A percentile compares a stretch with the other conserved stretches of the same genome.
These are phyloP conservation scores for Pythium graminicola DNA, from an alignment of 352 stramenopile genomes.

Conservation along the genomic window DNA sequence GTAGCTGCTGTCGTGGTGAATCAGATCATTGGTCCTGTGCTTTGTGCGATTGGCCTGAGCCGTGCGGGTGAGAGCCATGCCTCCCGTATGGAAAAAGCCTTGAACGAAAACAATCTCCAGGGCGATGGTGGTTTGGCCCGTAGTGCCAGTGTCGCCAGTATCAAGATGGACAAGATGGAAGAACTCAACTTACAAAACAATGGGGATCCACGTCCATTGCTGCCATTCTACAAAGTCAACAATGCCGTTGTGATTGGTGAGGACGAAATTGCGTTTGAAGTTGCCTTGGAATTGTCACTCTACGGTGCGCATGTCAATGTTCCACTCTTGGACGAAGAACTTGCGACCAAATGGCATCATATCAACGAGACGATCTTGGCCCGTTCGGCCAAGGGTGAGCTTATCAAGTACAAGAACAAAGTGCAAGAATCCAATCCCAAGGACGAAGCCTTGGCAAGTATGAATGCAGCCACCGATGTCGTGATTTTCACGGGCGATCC, in stretches of 20 bases:
- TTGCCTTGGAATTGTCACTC: conserved; percentile 52
- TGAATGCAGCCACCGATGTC: conserved; percentile 43
- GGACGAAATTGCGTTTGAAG: conserved; percentile 55
- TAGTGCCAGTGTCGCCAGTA: conserved; percentile 1
- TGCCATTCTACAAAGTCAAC: background rate
- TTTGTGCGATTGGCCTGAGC: conserved; percentile 49
- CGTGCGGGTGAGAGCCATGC: conserved; percentile 37
- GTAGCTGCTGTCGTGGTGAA: conserved; percentile 63
- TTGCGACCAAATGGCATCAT: conserved; percentile 42
- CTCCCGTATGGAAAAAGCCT: background rate
- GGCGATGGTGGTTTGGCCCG: too few species aligned
- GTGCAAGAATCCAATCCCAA: conserved; percentile 33
- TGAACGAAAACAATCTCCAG: background rate
- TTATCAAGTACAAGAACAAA: conserved; percentile 70
- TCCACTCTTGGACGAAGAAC: conserved; percentile 51
- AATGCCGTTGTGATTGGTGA: conserved; percentile 51
- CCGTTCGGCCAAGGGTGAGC: conserved; percentile 44
- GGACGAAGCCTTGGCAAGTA: conserved; percentile 24
- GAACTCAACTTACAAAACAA: conserved; percentile 23
- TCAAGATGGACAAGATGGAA: conserved; percentile 13
- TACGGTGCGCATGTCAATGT: conserved; percentile 61
- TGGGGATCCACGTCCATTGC: conserved; percentile 8
- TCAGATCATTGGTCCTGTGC: conserved; percentile 60
- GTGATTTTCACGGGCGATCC: conserved; percentile 61
- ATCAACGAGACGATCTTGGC: conserved; percentile 21